These are phyloP conservation scores for Schizosaccharomyces cryophilus DNA, from an alignment of 805 yeast genomes.

Conservation along the genomic window DNA sequence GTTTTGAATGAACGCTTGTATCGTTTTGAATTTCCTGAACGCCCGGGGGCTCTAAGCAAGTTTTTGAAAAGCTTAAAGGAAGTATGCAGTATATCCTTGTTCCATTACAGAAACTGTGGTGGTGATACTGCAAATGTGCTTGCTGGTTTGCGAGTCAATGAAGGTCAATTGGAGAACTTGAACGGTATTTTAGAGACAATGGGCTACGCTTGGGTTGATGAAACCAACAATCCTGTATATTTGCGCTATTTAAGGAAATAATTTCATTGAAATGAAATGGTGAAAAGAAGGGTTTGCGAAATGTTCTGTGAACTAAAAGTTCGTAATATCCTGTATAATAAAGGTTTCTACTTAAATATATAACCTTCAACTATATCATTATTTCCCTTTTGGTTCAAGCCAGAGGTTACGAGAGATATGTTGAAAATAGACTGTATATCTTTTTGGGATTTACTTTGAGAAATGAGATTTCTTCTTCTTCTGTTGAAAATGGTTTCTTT, in stretches of 20 bases:
- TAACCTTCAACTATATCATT: no score
- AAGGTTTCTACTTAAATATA: no score
- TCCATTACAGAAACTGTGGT: constrained; percentile 94
- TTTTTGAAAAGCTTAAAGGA: constrained; percentile 48
- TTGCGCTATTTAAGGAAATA: constrained; percentile 32
- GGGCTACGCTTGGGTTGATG: constrained; percentile 60
- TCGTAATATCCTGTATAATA: no score
- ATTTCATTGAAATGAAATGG: no score
- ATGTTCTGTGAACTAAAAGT: not conserved
- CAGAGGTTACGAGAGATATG: no score
- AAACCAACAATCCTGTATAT: constrained; percentile 68
- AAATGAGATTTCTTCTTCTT: no score
- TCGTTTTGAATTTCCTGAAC: constrained; percentile 86
- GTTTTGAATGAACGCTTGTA: constrained; percentile 54
- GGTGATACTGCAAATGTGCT: constrained; percentile 80
- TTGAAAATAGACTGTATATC: no score
- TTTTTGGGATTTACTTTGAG: no score
- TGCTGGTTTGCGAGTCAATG: constrained; percentile 74
- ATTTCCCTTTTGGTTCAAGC: no score
- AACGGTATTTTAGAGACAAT: constrained; percentile 41
- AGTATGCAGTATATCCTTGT: constrained; percentile 78
- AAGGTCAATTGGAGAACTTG: constrained; percentile 37
- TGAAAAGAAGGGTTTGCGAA: not conserved
- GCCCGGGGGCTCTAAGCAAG: constrained; percentile 77
- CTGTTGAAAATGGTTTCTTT: no score